Base-by-base conservation (phyloP, 1,284 basidiomycete genomes). In the Heterobasidion irregulare region DNA sequence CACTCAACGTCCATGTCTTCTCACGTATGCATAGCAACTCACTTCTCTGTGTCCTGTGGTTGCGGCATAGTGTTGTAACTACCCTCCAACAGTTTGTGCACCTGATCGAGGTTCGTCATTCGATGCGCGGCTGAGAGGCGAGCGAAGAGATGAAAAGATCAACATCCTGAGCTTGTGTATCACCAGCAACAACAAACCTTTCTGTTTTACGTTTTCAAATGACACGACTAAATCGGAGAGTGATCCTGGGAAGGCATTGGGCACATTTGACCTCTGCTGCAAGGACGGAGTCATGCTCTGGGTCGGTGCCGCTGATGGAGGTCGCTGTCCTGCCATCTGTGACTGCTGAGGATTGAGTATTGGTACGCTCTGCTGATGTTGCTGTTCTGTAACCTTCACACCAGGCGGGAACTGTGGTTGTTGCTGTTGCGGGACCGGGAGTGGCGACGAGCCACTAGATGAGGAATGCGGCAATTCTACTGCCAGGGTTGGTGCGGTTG, bases 121-220 rank as follows among this genome's bases (percentile, higher is more conserved):
- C 91, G 84, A 66, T 90, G 79, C 41, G 89, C 82, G 59, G 92
- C 91, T 93, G 65, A 35, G 53, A 47, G 7, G 50, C 47, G 32
- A 19, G 53, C 51, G 51, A 57, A 56, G 56, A 41, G 58, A 59
- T 16, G 41, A 44, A 44, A 7, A 13, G 26, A 26, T 26, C 26
- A 26, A 26, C 26, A 26, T 26, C 26, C 26, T 26, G 26, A 26
- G 26, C 26, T 5, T 26, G 26, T 26, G 26, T 26, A 26, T 26
- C 26, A 26, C 26, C 26, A 5, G 4, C 26, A 26, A 26, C 18
- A 44, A 38, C 73, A 59, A 63, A 92, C 92, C 92, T 69, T 96
- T 94, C 74, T 95, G 93, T 72, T 96, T 99, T 59, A 93, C 94
- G 50, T 82, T 89, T 73, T 98, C 96, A 67, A 98, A 99, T 50